Evolutionary conservation across 225 moss, liverwort and hornwort genomes (phyloP), one percentile per base, ranked within the genome.

Genomic region (Anthoceros angustus): DNA sequence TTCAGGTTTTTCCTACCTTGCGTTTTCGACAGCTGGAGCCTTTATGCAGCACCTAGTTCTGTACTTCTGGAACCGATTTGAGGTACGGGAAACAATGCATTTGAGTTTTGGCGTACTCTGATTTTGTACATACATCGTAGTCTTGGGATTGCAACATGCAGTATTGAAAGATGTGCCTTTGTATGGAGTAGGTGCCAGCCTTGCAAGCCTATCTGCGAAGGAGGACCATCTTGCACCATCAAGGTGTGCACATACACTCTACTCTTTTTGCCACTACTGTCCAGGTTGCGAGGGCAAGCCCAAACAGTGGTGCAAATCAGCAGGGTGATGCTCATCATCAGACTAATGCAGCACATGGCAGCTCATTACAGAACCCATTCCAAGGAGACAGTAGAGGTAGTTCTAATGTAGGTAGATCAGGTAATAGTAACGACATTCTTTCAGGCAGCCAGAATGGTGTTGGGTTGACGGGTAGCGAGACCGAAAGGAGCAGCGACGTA

Each of bases 41-140:
- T 93, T 93, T 75, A 93, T 93, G 93, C 93, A 93, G 80, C 93
- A 93, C 72, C 78, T 93, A 66, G 89, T 93, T 39, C 82, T 93
- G 18, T 89, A 86, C 78, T 93, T 93, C 63, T 93, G 93, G 93
- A 93, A 93, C 79, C 93, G 87, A 63, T 93, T 89, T 76, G 89
- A 93, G 93, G 93, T 93, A 65, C 62, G 18, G n/a, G 40, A 15
- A 7, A 5, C 7, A 41, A 23, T n/a, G 14, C 23, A 64, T 10
- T 64, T n/a, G n/a, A n/a, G 14, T 5, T 64, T 15, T 26, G 16
- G 20, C 42, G 41, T 21, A 16, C 18, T 5, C 40, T 40, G 23
- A 18, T 21, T 0, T 5, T 66, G 41, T 66, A 12, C 32, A 49
- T 65, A n/a, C 15, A 66, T 42, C 50, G 39, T 9, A 63, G 63